Percentiles rank a stretch among this genome's conserved stretches.
These are phyloP conservation scores for Marvania coccoides DNA, from an alignment of 139 green algal genomes.

Conservation along the genomic window DNA sequence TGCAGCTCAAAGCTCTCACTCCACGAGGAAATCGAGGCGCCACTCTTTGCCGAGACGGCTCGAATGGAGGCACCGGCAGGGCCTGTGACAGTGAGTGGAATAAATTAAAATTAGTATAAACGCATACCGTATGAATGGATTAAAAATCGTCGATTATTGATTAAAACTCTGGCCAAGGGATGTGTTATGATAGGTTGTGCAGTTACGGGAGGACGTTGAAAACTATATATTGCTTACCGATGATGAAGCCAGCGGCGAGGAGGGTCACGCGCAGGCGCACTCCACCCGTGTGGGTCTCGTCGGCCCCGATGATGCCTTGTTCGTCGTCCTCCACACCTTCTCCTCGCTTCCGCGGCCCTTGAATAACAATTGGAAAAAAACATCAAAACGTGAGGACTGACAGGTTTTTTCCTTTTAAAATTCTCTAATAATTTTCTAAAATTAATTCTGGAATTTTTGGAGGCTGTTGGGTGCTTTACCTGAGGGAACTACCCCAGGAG, in stretches of 20 bases:
- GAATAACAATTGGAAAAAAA: neutral
- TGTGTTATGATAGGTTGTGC: too few relatives aligned
- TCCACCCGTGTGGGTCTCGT: slow-evolving; percentile 36
- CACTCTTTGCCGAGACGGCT: slow-evolving; percentile 61
- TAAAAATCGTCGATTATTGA: too few relatives aligned
- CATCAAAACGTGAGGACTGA: too few relatives aligned
- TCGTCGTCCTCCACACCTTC: slow-evolving; percentile 74
- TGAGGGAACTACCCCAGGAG: neutral
- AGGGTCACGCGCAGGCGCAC: slow-evolving; percentile 71
- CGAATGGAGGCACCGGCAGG: slow-evolving; percentile 60
- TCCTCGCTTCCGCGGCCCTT: slow-evolving; percentile 64
- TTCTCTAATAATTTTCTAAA: neutral
- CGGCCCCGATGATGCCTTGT: slow-evolving; percentile 65
- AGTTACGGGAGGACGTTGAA: too few relatives aligned
- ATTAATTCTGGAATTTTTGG: neutral
- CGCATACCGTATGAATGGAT: too few relatives aligned
- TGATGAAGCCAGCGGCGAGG: slow-evolving; percentile 86
- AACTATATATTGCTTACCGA: too few relatives aligned
- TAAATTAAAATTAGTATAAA: too few relatives aligned
- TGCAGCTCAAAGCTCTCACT: slow-evolving; percentile 50
- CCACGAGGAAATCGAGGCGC: slow-evolving; percentile 71
- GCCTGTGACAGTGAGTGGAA: slow-evolving; percentile 10
- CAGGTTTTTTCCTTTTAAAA: too few relatives aligned
- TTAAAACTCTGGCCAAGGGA: too few relatives aligned
- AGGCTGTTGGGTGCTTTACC: neutral